These are phyloP conservation scores for Colletotrichum sp. DNA, from an alignment of 2,329 filamentous ascomycete genomes.

Conservation along the genomic window DNA sequence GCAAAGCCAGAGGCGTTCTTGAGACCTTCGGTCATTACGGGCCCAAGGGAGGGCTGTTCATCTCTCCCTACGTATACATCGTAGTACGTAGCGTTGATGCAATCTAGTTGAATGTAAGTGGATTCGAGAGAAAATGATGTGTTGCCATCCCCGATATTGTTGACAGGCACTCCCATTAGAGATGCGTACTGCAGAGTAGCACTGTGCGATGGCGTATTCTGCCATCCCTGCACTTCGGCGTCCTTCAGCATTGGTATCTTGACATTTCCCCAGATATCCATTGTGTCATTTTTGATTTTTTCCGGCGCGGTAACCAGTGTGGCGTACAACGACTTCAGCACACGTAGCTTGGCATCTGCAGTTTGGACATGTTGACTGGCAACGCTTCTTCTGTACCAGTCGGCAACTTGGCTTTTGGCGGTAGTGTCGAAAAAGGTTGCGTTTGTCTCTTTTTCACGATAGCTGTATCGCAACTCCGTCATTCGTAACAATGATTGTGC, in stretches of 20 bases:
- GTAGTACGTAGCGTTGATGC: background rate
- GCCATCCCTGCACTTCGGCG: accelerated
- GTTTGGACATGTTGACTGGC: too few species aligned
- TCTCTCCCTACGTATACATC: too few species aligned
- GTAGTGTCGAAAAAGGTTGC: background rate
- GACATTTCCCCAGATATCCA: background rate
- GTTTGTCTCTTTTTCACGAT: accelerated
- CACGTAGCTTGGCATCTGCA: accelerated
- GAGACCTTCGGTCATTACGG: too few species aligned
- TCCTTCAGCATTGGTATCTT: background rate
- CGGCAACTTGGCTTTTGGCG: background rate
- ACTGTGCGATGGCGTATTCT: accelerated
- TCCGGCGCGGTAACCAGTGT: background rate
- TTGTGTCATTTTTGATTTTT: background rate
- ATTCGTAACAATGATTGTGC: background rate
- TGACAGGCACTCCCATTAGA: background rate
- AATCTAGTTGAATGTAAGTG: background rate
- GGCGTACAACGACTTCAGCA: accelerated
- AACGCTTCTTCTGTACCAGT: background rate
- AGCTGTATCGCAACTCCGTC: background rate
- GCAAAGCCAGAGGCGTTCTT: too few species aligned
- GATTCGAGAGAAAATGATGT: background rate
- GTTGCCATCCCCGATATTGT: background rate
- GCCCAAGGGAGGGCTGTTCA: too few species aligned
- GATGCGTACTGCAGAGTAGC: background rate